Percentiles rank a stretch among this genome's conserved stretches.
phyloP scores from a whole-genome alignment of 495 filamentous ascomycete genomes.

The Pyronema omphalodes region DNA sequence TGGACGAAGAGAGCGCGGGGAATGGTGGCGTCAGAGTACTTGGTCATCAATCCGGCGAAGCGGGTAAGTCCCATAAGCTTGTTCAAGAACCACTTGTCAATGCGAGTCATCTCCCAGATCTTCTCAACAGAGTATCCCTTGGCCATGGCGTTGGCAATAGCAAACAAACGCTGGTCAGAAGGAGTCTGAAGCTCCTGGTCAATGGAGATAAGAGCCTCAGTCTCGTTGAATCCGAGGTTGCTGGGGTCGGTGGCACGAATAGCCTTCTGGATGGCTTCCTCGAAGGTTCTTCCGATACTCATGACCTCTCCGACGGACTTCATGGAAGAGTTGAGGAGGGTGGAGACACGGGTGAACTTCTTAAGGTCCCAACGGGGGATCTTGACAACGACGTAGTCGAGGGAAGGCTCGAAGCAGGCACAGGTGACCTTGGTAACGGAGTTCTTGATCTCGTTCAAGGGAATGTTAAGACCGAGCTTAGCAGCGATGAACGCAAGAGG shows the following conservation, averaged over 20 bases:
- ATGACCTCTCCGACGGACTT: constrained; percentile 99
- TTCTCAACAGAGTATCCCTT: constrained; percentile 82
- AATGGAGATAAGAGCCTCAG: constrained; percentile 81
- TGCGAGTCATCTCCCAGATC: constrained; percentile 94
- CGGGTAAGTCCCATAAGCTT: constrained; percentile 78
- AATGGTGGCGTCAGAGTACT: constrained; percentile 50
- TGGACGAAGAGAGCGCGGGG: constrained; percentile 46
- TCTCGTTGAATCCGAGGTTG: constrained; percentile 90
- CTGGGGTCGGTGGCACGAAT: constrained; percentile 87
- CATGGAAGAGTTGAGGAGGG: constrained; percentile 90
- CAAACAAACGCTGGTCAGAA: constrained; percentile 91
- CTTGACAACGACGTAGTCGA: constrained; percentile 98
- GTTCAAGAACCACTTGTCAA: constrained; percentile 93
- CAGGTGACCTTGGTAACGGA: constrained; percentile 90
- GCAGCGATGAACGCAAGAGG: constrained; percentile 91
- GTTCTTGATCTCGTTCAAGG: constrained; percentile 90
- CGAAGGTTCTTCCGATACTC: constrained; percentile 91
- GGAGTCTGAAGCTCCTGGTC: constrained; percentile 91
- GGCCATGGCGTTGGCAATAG: constrained; percentile 94
- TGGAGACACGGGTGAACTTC: constrained; percentile 94
- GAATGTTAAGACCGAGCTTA: constrained; percentile 85
- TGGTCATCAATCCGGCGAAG: constrained; percentile 61
- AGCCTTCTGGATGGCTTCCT: constrained; percentile 96
- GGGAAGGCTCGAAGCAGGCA: constrained; percentile 96
- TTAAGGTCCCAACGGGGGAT: constrained; percentile 98